phyloP scores from a whole-genome alignment of 345 rosid genomes.

The Stellera chamaejasme region DNA sequence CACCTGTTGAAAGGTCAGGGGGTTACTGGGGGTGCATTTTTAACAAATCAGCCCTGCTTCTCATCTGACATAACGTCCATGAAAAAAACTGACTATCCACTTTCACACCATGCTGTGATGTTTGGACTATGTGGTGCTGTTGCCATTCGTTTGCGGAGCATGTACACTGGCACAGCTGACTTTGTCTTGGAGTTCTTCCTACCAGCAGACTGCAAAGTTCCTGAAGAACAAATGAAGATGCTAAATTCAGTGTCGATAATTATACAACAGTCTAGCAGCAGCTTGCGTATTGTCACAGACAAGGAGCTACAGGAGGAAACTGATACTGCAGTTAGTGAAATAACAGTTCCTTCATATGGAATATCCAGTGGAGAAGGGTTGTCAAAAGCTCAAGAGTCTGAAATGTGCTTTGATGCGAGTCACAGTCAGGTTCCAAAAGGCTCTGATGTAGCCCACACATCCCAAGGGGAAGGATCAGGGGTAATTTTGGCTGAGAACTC shows the following conservation, averaged over 20 bases:
- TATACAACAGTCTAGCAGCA: slow-evolving; percentile 62
- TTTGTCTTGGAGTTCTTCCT: slow-evolving; percentile 92
- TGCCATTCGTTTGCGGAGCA: slow-evolving; percentile 73
- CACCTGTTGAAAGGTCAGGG: slow-evolving; percentile 94
- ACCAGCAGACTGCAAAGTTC: slow-evolving; percentile 56
- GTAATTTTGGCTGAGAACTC: slow-evolving; percentile 19
- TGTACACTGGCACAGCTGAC: slow-evolving; percentile 56
- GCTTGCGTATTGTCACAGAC: slow-evolving; percentile 65
- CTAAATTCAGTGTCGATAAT: slow-evolving; percentile 56
- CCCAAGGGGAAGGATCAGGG: slow-evolving; percentile 26
- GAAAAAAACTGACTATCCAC: slow-evolving; percentile 72
- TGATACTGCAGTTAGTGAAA: slow-evolving; percentile 27
- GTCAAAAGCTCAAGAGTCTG: slow-evolving; percentile 21
- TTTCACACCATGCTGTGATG: slow-evolving; percentile 91
- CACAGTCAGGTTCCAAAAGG: slow-evolving; percentile 20
- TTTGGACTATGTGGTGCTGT: slow-evolving; percentile 70
- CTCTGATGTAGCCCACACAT: no score
- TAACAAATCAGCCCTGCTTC: slow-evolving; percentile 90
- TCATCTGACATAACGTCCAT: slow-evolving; percentile 50
- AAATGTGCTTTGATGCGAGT: slow-evolving; percentile 23
- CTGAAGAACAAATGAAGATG: slow-evolving; percentile 58
- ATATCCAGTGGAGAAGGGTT: slow-evolving; percentile 26
- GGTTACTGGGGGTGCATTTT: slow-evolving; percentile 74
- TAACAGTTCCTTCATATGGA: slow-evolving; percentile 19
- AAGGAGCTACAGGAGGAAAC: slow-evolving; percentile 60